phyloP scores from a whole-genome alignment of 495 filamentous ascomycete genomes.

The Viridothelium virens region DNA sequence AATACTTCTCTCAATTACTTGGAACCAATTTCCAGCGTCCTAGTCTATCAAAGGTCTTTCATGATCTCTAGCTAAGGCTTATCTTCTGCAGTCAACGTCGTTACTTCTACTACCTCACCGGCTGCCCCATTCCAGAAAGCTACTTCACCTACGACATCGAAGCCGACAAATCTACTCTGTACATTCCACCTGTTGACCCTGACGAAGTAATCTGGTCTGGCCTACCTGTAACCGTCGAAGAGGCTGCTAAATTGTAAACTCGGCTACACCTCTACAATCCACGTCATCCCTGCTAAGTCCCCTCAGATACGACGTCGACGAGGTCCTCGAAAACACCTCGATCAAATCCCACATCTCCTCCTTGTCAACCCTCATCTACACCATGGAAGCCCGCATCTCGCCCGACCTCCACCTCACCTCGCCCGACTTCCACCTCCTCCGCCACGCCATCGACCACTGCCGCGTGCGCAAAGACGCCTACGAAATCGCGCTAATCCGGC shows the following conservation, averaged over 20 bases:
- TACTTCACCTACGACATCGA: slow-evolving; percentile 73
- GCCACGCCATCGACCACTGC: slow-evolving; percentile 66
- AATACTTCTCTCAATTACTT: no score
- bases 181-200: slow-evolving; percentile 81
- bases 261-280: slow-evolving; percentile 2
- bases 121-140: slow-evolving; percentile 74
- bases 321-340: slow-evolving; percentile 59
- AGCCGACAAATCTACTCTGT: slow-evolving; percentile 68
- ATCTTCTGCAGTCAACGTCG: slow-evolving; percentile 62
- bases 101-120: slow-evolving; percentile 90
- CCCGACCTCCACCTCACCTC: slow-evolving; percentile 52
- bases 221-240: slow-evolving; percentile 65
- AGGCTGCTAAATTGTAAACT: slow-evolving; percentile 52
- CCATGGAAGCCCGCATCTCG: slow-evolving; percentile 64
- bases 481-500: slow-evolving; percentile 73
- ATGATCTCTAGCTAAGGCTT: not conserved
- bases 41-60: slow-evolving; percentile 12
- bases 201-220: slow-evolving; percentile 95
- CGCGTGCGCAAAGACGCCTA: slow-evolving; percentile 78
- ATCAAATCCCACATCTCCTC: slow-evolving; percentile 56
- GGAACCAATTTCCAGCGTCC: no score
- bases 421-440: slow-evolving; percentile 55
- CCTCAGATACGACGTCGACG: slow-evolving; percentile 68
- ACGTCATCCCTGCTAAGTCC: not conserved
- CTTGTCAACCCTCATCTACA: slow-evolving; percentile 49